These are phyloP conservation scores for Kingdonia uniflora DNA, from an alignment of 164 flowering plant genomes.

Conservation along the genomic window DNA sequence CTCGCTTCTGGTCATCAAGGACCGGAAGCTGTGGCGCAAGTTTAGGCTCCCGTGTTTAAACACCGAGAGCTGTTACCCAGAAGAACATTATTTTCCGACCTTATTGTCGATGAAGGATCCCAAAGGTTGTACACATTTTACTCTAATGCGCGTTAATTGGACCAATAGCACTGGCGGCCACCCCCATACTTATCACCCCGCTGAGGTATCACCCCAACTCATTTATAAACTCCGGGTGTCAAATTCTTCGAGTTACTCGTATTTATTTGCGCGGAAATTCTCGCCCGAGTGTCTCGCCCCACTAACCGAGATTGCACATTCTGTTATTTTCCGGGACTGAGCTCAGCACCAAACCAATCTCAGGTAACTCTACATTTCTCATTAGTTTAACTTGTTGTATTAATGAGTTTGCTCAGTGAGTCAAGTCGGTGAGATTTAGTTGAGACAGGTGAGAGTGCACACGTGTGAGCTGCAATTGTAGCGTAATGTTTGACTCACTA, in stretches of 20 bases:
- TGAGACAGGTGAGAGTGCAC: too few species aligned
- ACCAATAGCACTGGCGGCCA: conserved; percentile 67
- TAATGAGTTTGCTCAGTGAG: too few species aligned
- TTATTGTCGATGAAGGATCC: conserved; percentile 72
- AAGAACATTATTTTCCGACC: conserved; percentile 92
- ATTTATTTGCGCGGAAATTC: conserved; percentile 77
- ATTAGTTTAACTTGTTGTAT: too few species aligned
- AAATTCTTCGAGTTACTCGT: conserved; percentile 46
- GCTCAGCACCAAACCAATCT: too few species aligned
- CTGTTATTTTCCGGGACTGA: conserved; percentile 65
- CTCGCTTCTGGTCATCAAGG: conserved; percentile 47
- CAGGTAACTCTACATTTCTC: too few species aligned
- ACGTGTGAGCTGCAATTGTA: too few species aligned
- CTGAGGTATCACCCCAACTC: conserved; percentile 47
- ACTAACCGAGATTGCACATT: conserved; percentile 45
- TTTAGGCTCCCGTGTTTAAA: conserved; percentile 64
- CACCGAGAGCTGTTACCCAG: conserved; percentile 70
- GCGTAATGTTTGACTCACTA: too few species aligned
- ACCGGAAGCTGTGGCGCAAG: conserved; percentile 64
- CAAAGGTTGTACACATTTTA: conserved; percentile 47
- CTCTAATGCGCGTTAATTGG: conserved; percentile 83
- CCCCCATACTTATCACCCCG: conserved; percentile 55
- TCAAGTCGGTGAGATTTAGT: too few species aligned
- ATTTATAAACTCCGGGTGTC: conserved; percentile 45
- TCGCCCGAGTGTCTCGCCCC: conserved; percentile 63